phyloP scores from a whole-genome alignment of 768 basidiomycete genomes.

The Pholiota conissans region DNA sequence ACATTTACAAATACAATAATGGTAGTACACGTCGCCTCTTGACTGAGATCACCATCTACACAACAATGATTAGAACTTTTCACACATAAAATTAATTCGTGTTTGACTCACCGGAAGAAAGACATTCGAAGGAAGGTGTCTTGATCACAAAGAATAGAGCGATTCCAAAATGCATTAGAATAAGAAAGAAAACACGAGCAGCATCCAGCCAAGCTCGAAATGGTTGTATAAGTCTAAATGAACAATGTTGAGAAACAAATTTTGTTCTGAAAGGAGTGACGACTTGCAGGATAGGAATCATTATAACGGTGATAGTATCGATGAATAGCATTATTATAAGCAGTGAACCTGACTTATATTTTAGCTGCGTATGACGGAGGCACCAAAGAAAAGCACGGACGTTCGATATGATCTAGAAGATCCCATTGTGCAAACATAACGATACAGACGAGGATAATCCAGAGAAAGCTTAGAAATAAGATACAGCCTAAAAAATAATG shows the following conservation, averaged over 20 bases:
- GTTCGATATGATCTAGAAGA: slow-evolving; percentile 23
- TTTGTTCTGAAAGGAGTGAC: not conserved
- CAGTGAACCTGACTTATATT: slow-evolving; percentile 21
- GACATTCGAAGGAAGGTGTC: slow-evolving; percentile 22
- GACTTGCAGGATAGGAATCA: slow-evolving; percentile 29
- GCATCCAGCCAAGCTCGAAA: slow-evolving; percentile 32
- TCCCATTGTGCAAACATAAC: slow-evolving; percentile 28
- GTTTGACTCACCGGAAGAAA: slow-evolving; percentile 16
- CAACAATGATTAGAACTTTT: too few species aligned
- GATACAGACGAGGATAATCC: slow-evolving; percentile 27
- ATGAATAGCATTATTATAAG: slow-evolving; percentile 26
- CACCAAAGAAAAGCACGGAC: slow-evolving; percentile 14
- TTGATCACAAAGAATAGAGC: slow-evolving; percentile 25
- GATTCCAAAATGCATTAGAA: slow-evolving; percentile 25
- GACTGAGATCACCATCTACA: slow-evolving; percentile 15
- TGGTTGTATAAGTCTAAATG: slow-evolving; percentile 20
- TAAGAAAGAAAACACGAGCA: slow-evolving; percentile 25
- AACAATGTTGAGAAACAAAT: not conserved
- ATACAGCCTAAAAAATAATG: slow-evolving; percentile 17
- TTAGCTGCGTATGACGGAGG: not conserved
- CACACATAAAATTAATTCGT: not conserved
- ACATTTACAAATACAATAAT: slow-evolving; percentile 21
- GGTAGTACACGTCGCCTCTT: slow-evolving; percentile 21
- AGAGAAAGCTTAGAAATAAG: slow-evolving; percentile 25
- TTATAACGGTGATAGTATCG: slow-evolving; percentile 25